phyloP scores from a whole-genome alignment of 768 basidiomycete genomes.

The Trametes cingulata region DNA sequence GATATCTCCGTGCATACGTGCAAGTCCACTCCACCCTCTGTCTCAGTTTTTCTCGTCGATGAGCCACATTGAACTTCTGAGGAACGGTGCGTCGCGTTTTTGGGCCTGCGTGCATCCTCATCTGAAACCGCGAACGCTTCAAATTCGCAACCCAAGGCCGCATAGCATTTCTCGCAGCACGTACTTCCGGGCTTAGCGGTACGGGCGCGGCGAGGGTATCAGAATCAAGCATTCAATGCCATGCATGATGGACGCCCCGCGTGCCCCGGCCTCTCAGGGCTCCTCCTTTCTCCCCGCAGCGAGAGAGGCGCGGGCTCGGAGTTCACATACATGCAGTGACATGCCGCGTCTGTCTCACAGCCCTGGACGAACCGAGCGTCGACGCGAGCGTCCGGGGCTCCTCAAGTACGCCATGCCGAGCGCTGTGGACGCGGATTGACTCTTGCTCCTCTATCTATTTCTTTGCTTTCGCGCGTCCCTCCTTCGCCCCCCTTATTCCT shows the following conservation, averaged over 20 bases:
- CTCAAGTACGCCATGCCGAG: not conserved
- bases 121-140: conserved; percentile 1
- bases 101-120: not conserved
- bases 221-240: conserved; percentile 11
- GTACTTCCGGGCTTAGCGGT: not conserved
- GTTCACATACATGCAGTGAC: not conserved
- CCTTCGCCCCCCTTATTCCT: not conserved
- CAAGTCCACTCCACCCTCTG: not conserved
- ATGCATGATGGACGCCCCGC: not conserved
- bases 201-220: not conserved
- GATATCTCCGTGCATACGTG: not conserved
- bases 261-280: not conserved
- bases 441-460: not conserved
- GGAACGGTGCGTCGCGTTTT: not conserved
- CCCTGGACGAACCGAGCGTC: not conserved
- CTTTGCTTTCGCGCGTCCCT: not conserved
- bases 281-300: too few relatives aligned
- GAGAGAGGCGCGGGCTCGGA: not conserved
- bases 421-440: not conserved
- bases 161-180: not conserved
- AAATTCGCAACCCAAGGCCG: not conserved
- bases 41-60: not conserved
- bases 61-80: not conserved
- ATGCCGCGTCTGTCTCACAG: conserved; percentile 4
- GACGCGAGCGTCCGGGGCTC: not conserved